Percentiles rank a stretch among this genome's conserved stretches.
Conservation (phyloP, 495 filamentous ascomycete genomes). For the Mytilinidion resinicola region DNA sequence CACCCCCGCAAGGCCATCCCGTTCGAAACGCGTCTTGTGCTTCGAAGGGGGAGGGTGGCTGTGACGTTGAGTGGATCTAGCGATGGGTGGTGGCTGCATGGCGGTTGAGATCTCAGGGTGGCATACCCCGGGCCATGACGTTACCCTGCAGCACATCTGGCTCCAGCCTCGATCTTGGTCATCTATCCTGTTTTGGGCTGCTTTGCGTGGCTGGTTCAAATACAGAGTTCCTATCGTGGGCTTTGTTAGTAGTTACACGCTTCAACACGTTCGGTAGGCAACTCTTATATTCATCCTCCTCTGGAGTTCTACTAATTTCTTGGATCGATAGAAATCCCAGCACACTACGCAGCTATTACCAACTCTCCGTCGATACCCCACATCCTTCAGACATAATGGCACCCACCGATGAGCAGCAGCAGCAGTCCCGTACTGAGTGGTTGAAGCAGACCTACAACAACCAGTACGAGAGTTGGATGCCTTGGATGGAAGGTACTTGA, state of each 20-base stretch:
- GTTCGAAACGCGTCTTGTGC: no score
- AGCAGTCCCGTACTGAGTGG: constrained; percentile 47
- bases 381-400: no score
- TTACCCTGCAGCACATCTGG: constrained; percentile 5
- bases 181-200: neutral
- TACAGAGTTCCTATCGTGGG: neutral
- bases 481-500: constrained; percentile 53
- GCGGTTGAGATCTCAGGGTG: no score
- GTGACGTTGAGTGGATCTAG: neutral
- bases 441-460: constrained; percentile 52
- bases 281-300: neutral
- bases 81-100: no score
- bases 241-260: no score
- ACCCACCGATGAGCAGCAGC: neutral
- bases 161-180: neutral
- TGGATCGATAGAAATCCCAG: neutral
- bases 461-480: constrained; percentile 67
- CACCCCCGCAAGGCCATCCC: no score
- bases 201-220: neutral
- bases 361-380: no score
- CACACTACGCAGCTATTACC: neutral
- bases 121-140: neutral
- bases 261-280: neutral
- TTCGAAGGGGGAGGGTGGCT: neutral
- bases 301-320: no score